Conservation (phyloP, 192 early-diverging fungal species). For the Endogone sp. region DNA sequence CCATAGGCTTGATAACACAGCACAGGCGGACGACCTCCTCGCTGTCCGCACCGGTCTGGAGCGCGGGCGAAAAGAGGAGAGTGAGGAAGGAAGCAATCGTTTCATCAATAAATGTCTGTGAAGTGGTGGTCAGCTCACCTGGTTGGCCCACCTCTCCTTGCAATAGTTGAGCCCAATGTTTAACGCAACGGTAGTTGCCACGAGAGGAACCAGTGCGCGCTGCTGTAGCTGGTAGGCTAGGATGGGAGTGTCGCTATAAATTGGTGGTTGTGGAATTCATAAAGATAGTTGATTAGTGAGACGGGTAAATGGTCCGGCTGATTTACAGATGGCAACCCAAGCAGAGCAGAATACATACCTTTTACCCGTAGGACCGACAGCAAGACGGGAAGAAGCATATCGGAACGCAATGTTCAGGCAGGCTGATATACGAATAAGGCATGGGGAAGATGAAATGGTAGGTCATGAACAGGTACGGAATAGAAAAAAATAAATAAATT, state of each 20-base stretch:
- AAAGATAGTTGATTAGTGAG: not conserved
- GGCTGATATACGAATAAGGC: slow-evolving; percentile 1
- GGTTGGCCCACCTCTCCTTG: slow-evolving; percentile 57
- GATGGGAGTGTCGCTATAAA: slow-evolving; percentile 65
- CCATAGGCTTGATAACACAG: slow-evolving; percentile 75
- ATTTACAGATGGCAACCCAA: too few relatives aligned
- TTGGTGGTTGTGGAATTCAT: not conserved
- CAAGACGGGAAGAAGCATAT: slow-evolving; percentile 63
- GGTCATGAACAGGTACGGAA: not conserved
- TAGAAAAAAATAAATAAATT: not conserved
- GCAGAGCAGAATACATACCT: slow-evolving; percentile 35
- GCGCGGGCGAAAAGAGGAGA: slow-evolving; percentile 26
- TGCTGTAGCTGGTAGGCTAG: slow-evolving; percentile 76
- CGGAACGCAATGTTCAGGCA: slow-evolving; percentile 63
- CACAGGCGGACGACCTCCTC: slow-evolving; percentile 64
- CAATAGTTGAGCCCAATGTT: slow-evolving; percentile 80
- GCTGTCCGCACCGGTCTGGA: slow-evolving; percentile 38
- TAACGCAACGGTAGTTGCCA: slow-evolving; percentile 58
- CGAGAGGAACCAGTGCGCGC: slow-evolving; percentile 63
- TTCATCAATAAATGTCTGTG: too few relatives aligned
- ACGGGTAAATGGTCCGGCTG: too few relatives aligned
- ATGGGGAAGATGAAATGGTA: not conserved
- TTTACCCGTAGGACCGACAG: slow-evolving; percentile 74
- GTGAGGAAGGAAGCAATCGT: slow-evolving; percentile 7
- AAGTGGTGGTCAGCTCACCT: too few relatives aligned